Evolutionary conservation across 1,284 basidiomycete species (phyloP).

Genomic region (Ceratobasidium sp.): DNA sequence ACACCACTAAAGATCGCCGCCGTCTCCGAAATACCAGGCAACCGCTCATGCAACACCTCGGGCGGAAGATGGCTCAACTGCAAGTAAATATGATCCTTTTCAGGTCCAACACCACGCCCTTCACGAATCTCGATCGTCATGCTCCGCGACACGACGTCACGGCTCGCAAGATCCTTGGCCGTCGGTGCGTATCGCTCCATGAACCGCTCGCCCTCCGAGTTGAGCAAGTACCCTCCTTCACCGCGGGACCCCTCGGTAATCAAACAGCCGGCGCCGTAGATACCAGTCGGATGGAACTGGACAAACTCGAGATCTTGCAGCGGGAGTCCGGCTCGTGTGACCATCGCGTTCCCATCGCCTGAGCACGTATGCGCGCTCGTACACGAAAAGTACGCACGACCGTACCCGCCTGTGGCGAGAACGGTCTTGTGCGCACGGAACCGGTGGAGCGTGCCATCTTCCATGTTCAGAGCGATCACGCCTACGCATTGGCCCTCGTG

Average conservation of each 20-base stretch:
- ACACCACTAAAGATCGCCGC: constrained; percentile 99
- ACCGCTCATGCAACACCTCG: constrained; percentile 95
- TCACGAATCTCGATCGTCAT: constrained; percentile 99
- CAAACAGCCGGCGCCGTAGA: constrained; percentile 98
- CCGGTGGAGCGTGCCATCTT: constrained; percentile 98
- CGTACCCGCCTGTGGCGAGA: constrained; percentile 98
- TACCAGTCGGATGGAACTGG: constrained; percentile 99
- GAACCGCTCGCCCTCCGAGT: constrained; percentile 99
- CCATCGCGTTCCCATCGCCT: constrained; percentile 99
- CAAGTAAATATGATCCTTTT: constrained; percentile 98
- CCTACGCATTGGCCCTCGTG: constrained; percentile 99
- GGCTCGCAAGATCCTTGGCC: constrained; percentile 99
- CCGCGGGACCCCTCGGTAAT: constrained; percentile 99
- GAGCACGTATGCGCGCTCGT: constrained; percentile 99
- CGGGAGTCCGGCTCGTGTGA: constrained; percentile 95
- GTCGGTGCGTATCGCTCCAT: constrained; percentile 99
- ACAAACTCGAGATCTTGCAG: constrained; percentile 99
- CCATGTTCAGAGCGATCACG: constrained; percentile 99
- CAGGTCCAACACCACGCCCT: constrained; percentile 98
- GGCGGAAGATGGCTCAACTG: constrained; percentile 98
- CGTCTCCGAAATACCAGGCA: constrained; percentile 99
- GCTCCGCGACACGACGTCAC: constrained; percentile 98
- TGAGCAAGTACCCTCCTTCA: constrained; percentile 98
- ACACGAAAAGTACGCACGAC: constrained; percentile 98
- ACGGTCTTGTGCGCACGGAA: constrained; percentile 99